phyloP scores from a whole-genome alignment of 2,329 filamentous ascomycete species.

The Fusarium veterinarium region DNA sequence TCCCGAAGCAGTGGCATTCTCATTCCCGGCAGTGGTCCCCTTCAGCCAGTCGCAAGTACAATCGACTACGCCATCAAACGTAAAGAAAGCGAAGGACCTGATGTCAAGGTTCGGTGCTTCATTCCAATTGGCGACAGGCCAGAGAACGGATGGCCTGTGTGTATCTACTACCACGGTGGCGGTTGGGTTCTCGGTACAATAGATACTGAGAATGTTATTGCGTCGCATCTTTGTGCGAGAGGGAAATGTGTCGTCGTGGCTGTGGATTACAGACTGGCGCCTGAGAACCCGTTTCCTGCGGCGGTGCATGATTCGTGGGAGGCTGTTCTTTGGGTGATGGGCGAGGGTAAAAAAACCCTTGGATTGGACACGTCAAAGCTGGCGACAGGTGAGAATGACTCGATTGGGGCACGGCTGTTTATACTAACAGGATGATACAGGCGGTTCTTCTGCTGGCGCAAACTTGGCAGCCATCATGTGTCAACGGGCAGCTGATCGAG shows the following conservation, averaged over 20 bases:
- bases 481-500: conserved; percentile 10
- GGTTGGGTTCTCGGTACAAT: conserved; percentile 20
- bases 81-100: conserved; percentile 1
- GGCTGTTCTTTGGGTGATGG: background rate
- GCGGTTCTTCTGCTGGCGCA: conserved; percentile 14
- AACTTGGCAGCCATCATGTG: conserved; percentile 23
- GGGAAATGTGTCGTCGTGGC: conserved; percentile 1
- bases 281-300: conserved; percentile 7
- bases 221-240: conserved; percentile 7
- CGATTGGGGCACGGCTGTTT: fast-evolving
- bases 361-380: background rate
- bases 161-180: conserved; percentile 17
- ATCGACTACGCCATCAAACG: conserved; percentile 2
- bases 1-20: background rate
- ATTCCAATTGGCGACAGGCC: background rate
- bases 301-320: conserved; percentile 18
- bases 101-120: conserved; percentile 6
- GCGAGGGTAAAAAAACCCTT: fast-evolving
- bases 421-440: background rate
- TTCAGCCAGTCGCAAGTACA: background rate
- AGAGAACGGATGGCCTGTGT: conserved; percentile 8
- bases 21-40: conserved; percentile 1
- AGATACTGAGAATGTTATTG: conserved; percentile 15
- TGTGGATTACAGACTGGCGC: conserved; percentile 10
- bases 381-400: background rate